phyloP scores from a whole-genome alignment of 2,329 filamentous ascomycete species.

The Pseudogymnoascus sp. region DNA sequence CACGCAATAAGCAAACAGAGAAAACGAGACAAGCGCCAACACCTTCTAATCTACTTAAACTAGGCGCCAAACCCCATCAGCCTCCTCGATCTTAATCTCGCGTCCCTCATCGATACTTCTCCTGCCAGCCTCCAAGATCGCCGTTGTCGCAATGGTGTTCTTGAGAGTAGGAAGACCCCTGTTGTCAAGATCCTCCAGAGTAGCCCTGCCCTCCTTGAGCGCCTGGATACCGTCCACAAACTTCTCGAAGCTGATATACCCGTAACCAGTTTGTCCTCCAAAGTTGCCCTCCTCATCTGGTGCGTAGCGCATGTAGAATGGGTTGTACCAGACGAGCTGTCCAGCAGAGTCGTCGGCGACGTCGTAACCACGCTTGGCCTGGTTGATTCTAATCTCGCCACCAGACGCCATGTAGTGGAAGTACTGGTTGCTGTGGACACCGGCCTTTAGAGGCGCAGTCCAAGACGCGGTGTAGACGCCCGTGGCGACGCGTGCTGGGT shows the following conservation, averaged over 20 bases:
- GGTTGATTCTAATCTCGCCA: constrained; percentile 83
- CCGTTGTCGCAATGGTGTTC: constrained; percentile 87
- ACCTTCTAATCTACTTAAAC: constrained; percentile 20
- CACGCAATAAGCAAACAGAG: too few relatives aligned
- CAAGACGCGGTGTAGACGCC: constrained; percentile 90
- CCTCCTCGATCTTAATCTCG: constrained; percentile 64
- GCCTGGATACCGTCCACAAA: constrained; percentile 81
- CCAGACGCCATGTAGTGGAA: constrained; percentile 86
- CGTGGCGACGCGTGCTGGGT: constrained; percentile 64
- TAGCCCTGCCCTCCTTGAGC: constrained; percentile 66
- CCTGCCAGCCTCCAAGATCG: constrained; percentile 81
- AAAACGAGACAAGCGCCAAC: neutral
- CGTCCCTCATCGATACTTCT: constrained; percentile 76
- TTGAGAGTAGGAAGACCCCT: constrained; percentile 75
- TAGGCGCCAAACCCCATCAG: constrained; percentile 61
- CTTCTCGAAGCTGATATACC: constrained; percentile 92
- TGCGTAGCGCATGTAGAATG: constrained; percentile 92
- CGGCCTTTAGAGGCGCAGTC: constrained; percentile 86
- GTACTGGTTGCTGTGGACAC: constrained; percentile 95
- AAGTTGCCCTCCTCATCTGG: constrained; percentile 95
- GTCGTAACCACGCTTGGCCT: constrained; percentile 90
- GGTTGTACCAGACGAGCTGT: constrained; percentile 79
- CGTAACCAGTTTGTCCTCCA: constrained; percentile 81
- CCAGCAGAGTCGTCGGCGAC: constrained; percentile 72
- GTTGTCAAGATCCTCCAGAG: constrained; percentile 67